Evolutionary conservation across 2,329 filamentous ascomycete species (phyloP).

Genomic region (Exophiala viscosa): DNA sequence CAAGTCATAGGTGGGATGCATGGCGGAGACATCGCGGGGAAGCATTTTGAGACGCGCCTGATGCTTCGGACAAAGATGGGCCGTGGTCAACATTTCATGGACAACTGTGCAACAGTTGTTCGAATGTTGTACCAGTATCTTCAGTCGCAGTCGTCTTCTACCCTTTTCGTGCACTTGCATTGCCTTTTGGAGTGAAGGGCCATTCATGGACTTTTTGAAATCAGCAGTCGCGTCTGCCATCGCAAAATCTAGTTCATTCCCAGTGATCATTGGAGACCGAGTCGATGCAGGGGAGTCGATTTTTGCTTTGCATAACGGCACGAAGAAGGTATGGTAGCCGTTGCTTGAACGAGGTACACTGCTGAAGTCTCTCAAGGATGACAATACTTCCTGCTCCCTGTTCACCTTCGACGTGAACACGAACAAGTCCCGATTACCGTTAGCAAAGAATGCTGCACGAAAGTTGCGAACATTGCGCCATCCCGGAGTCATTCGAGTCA

Average conservation of each 20-base stretch:
- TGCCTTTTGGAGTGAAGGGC: neutral
- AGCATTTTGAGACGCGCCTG: neutral
- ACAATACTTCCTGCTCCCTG: constrained; percentile 89
- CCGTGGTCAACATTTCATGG: constrained; percentile 2
- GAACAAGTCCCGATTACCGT: constrained; percentile 74
- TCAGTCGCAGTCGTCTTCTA: neutral
- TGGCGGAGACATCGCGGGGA: constrained; percentile 16
- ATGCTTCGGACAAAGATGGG: constrained; percentile 4
- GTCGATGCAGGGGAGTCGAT: constrained; percentile 91
- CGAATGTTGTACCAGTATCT: neutral
- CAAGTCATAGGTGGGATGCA: constrained; percentile 2
- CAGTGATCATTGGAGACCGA: constrained; percentile 86
- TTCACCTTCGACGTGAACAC: constrained; percentile 88
- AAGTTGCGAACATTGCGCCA: constrained; percentile 91
- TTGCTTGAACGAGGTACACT: neutral
- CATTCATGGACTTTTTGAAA: constrained; percentile 90
- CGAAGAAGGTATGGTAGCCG: constrained; percentile 65
- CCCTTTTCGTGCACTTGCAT: neutral
- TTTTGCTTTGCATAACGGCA: constrained; percentile 95
- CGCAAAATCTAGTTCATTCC: constrained; percentile 87
- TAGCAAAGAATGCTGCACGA: constrained; percentile 89
- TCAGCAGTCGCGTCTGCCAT: constrained; percentile 96
- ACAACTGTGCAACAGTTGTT: neutral
- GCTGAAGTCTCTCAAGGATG: constrained; percentile 60
- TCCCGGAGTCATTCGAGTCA: constrained; percentile 87